These are phyloP conservation scores for Bonia amplexicaulis DNA, from an alignment of 176 grass and related monocot genomes.

Conservation along the genomic window DNA sequence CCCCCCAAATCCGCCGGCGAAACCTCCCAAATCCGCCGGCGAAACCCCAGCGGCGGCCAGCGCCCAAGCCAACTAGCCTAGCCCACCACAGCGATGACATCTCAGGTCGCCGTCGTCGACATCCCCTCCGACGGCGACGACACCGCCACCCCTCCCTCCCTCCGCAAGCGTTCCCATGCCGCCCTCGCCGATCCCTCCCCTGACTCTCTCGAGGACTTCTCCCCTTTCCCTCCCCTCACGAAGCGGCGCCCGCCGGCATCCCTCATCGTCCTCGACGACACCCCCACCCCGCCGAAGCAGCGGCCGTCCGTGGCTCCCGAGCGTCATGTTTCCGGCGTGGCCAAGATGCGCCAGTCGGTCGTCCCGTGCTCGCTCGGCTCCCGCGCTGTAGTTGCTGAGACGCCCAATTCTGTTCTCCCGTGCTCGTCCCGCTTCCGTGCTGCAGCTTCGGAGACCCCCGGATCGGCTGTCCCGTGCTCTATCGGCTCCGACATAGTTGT, in stretches of 20 bases:
- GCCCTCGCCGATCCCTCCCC: background rate
- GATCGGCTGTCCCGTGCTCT: background rate
- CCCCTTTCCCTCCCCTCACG: background rate
- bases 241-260: background rate
- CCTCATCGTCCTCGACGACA: slow-evolving; percentile 47
- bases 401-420: slow-evolving; percentile 10
- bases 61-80: background rate
- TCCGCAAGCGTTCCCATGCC: slow-evolving; percentile 3
- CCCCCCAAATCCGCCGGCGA: background rate
- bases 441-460: background rate
- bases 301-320: background rate
- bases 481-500: background rate
- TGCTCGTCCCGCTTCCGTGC: background rate
- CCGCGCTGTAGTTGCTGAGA: background rate
- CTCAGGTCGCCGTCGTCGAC: background rate
- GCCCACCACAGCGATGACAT: background rate
- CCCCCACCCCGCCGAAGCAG: slow-evolving; percentile 40
- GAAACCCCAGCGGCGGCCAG: background rate
- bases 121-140: slow-evolving; percentile 32
- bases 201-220: slow-evolving; percentile 13
- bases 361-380: background rate
- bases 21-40: background rate
- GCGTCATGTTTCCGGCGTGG: slow-evolving; percentile 1
- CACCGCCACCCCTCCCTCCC: background rate
- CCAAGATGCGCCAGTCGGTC: slow-evolving; percentile 7